phyloP scores from a whole-genome alignment of 2,329 filamentous ascomycete species.

The Zasmidium citrigriseum region DNA sequence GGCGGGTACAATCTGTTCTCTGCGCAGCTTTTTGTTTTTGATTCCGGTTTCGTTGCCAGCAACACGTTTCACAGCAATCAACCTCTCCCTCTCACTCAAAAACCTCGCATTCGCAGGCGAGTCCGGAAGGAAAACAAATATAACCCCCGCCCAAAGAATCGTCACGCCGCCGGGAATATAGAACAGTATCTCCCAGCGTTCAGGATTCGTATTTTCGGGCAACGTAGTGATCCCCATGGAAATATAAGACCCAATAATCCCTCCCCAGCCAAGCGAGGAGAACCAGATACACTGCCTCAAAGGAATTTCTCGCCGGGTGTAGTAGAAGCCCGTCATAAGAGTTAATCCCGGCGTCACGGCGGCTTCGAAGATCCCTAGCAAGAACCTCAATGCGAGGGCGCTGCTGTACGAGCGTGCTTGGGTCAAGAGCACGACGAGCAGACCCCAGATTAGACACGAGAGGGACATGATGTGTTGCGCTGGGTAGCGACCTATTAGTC shows the following conservation, averaged over 20 bases:
- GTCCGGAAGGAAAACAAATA: conserved; percentile 44
- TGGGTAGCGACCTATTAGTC: not conserved
- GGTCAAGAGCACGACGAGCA: not conserved
- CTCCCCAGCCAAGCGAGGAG: not conserved
- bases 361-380: not conserved
- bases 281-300: not conserved
- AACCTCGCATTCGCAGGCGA: conserved; percentile 47
- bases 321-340: not conserved
- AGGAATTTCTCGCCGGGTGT: not conserved
- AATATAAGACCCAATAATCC: not conserved
- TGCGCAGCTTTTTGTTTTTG: conserved; percentile 51
- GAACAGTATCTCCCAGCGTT: conserved; percentile 37
- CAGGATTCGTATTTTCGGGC: too few species aligned
- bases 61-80: conserved; percentile 56
- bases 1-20: conserved; percentile 47
- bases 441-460: not conserved
- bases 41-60: conserved; percentile 55
- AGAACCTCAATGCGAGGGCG: not conserved
- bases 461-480: not conserved
- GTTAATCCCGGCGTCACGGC: not conserved
- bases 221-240: not conserved
- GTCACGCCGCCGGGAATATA: conserved; percentile 52
- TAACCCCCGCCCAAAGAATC: conserved; percentile 39
- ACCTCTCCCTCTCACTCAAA: conserved; percentile 41
- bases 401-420: not conserved